Evolutionary conservation across 306 rosid species (phyloP).

Genomic region (Lablab purpureus): DNA sequence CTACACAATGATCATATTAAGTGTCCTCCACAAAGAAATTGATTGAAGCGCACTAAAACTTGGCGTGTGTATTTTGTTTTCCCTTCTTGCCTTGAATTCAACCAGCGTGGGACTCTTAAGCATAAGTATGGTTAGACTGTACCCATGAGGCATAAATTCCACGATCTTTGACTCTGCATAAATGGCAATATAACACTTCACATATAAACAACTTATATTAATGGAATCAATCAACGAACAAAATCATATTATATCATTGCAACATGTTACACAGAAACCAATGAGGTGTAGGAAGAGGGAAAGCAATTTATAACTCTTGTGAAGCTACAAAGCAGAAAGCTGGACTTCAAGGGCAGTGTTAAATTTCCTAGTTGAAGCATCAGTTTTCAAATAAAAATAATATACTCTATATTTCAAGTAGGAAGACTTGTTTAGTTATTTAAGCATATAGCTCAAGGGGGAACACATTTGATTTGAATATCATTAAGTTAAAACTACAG

Average conservation of each 20-base stretch:
- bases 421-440: slow-evolving; percentile 6
- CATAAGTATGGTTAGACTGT: slow-evolving; percentile 48
- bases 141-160: slow-evolving; percentile 76
- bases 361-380: slow-evolving; percentile 4
- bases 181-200: slow-evolving; percentile 28
- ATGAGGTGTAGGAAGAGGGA: slow-evolving; percentile 23
- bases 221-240: slow-evolving; percentile 33
- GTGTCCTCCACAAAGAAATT: slow-evolving; percentile 24
- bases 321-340: slow-evolving; percentile 28
- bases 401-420: neutral
- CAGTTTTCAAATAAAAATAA: slow-evolving; percentile 18
- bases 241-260: slow-evolving; percentile 24
- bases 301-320: slow-evolving; percentile 12
- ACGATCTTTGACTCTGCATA: slow-evolving; percentile 72
- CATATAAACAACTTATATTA: slow-evolving; percentile 21
- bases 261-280: slow-evolving; percentile 28
- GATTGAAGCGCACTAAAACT: neutral
- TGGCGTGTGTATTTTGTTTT: neutral
- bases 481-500: slow-evolving; percentile 15
- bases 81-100: slow-evolving; percentile 29
- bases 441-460: slow-evolving; percentile 2
- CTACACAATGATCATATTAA: slow-evolving; percentile 2
- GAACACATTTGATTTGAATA: neutral
- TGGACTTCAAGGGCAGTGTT: slow-evolving; percentile 2
- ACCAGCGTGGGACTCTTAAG: slow-evolving; percentile 43